phyloP scores from a whole-genome alignment of 495 filamentous ascomycete genomes.

The Coniosporium apollinis region DNA sequence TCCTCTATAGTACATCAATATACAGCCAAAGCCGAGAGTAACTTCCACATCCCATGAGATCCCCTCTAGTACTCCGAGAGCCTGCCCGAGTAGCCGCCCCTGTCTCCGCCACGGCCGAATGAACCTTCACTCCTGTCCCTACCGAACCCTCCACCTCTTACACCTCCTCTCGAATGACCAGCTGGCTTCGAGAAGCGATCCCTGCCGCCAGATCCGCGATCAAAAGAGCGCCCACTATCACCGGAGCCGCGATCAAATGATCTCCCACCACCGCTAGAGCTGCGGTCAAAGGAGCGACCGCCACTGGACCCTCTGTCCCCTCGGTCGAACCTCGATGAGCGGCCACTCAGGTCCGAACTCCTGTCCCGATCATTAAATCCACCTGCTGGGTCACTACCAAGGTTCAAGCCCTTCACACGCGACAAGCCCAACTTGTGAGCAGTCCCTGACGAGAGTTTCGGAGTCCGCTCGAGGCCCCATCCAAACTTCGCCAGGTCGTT shows the following conservation, averaged over 20 bases:
- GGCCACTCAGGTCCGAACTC: no score
- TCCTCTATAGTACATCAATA: slow-evolving; percentile 1
- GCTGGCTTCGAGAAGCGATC: slow-evolving; percentile 1
- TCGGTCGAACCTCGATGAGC: no score
- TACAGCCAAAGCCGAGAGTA: neutral
- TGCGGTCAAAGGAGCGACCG: slow-evolving; percentile 9
- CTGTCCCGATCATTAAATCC: no score
- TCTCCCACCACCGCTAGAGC: neutral
- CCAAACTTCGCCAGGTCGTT: slow-evolving; percentile 45
- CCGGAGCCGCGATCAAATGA: slow-evolving; percentile 1
- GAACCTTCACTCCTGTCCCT: neutral
- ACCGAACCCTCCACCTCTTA: neutral
- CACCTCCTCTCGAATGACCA: slow-evolving; percentile 4
- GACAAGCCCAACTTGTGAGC: slow-evolving; percentile 31
- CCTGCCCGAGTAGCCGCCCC: slow-evolving; percentile 1
- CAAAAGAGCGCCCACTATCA: neutral
- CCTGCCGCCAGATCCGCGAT: slow-evolving; percentile 3
- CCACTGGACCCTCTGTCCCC: slow-evolving; percentile 6
- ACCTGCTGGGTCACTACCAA: slow-evolving; percentile 16
- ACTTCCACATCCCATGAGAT: neutral
- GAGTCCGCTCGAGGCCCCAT: slow-evolving; percentile 44
- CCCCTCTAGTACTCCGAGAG: slow-evolving; percentile 1
- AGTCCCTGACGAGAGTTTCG: slow-evolving; percentile 29
- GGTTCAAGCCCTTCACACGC: slow-evolving; percentile 28
- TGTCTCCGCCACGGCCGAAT: slow-evolving; percentile 1